A percentile compares a stretch with the other conserved stretches of the same genome.
These are phyloP conservation scores for Metarhizium rileyi DNA, from an alignment of 2,329 filamentous ascomycete species.

Conservation along the genomic window DNA sequence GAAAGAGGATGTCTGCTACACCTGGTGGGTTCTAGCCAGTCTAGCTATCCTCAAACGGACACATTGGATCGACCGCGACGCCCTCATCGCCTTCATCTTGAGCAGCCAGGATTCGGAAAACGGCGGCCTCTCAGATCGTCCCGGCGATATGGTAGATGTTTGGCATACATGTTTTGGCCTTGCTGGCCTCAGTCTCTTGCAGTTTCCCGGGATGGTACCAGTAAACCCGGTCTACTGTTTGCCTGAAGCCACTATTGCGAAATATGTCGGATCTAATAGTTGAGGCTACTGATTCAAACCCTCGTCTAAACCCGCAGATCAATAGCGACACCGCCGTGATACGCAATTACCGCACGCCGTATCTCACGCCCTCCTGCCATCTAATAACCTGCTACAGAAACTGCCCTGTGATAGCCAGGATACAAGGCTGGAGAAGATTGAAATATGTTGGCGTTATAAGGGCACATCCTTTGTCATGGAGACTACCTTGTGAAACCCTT, in stretches of 20 bases:
- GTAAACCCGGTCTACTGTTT: conserved; percentile 86
- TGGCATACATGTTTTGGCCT: conserved; percentile 91
- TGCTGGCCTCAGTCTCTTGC: conserved; percentile 76
- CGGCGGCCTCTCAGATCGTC: conserved; percentile 82
- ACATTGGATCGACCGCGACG: conserved; percentile 86
- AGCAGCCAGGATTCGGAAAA: conserved; percentile 75
- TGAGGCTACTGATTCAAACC: neutral
- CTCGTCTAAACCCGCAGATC: neutral
- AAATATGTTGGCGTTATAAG: conserved; percentile 19
- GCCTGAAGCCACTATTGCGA: conserved; percentile 57
- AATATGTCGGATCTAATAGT: conserved; percentile 33
- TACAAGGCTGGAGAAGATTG: conserved; percentile 61
- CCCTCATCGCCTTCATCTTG: conserved; percentile 74
- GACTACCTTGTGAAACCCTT: conserved; percentile 18
- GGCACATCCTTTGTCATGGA: conserved; percentile 16
- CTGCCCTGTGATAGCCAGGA: conserved; percentile 46
- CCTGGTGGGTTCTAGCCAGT: conserved; percentile 96
- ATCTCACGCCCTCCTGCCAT: conserved; percentile 50
- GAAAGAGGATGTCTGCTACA: conserved; percentile 93
- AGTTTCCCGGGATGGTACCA: conserved; percentile 63
- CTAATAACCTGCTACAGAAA: conserved; percentile 54
- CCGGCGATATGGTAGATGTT: conserved; percentile 92
- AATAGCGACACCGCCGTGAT: neutral
- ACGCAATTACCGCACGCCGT: neutral
- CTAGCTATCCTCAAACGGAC: conserved; percentile 78